Conservation (phyloP, 2,329 filamentous ascomycete genomes). For the Hymenoscyphus albidus region DNA sequence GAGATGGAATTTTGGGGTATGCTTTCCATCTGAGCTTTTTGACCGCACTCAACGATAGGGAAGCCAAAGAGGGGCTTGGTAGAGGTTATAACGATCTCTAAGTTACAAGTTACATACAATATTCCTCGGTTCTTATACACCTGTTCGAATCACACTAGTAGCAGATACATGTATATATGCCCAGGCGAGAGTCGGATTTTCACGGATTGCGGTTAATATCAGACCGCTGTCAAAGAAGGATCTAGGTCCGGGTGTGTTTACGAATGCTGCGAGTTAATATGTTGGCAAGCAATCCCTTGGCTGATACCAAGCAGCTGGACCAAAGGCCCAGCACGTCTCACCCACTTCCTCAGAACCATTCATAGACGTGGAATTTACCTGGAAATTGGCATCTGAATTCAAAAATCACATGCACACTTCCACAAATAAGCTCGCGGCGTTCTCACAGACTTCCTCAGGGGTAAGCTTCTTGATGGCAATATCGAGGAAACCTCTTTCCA, state of each 20-base stretch:
- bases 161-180: conserved; percentile 21
- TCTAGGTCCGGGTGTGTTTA: conserved; percentile 13
- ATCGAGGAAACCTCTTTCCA: conserved; percentile 17
- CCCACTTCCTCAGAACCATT: no score
- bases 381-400: conserved; percentile 16
- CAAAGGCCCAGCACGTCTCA: not conserved
- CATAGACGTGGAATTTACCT: conserved; percentile 1
- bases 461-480: conserved; percentile 19
- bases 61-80: no score
- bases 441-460: conserved; percentile 12
- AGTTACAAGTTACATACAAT: not conserved
- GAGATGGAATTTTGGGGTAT: conserved; percentile 18
- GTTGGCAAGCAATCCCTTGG: conserved; percentile 11
- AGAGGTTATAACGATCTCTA: conserved; percentile 7
- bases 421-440: conserved; percentile 10
- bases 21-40: conserved; percentile 20
- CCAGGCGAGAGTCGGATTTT: conserved; percentile 14
- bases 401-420: conserved; percentile 15
- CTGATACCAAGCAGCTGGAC: conserved; percentile 12
- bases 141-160: conserved; percentile 18
- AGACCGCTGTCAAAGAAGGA: conserved; percentile 10
- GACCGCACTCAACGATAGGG: conserved; percentile 6
- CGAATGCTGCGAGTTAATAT: conserved; percentile 16
- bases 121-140: not conserved
- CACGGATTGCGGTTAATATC: conserved; percentile 17